A percentile compares a stretch with the other conserved stretches of the same genome.
Evolutionary conservation across 148 eudicot genomes (phyloP).

Genomic region (Persicaria maculosa): DNA sequence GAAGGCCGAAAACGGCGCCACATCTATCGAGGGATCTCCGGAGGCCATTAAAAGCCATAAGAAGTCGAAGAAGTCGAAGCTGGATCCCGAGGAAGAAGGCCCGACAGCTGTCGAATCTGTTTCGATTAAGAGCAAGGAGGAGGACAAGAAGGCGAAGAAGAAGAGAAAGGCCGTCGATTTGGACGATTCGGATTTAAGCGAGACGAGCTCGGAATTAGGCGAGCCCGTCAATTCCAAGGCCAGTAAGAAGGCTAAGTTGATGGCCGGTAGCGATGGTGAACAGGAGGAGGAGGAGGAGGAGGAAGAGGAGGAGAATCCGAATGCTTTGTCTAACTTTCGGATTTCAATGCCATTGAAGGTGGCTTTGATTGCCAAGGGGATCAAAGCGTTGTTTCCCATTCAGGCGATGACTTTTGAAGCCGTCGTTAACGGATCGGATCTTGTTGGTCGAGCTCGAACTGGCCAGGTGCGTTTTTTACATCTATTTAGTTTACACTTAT

Average conservation of each 20-base stretch:
- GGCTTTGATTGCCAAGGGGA: conserved; percentile 55
- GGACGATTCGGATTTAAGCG: conserved; percentile 29
- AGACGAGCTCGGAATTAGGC: conserved; percentile 36
- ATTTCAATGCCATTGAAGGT: conserved; percentile 62
- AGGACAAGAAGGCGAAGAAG: conserved; percentile 35
- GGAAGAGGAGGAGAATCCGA: conserved; percentile 36
- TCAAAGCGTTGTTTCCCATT: conserved; percentile 72
- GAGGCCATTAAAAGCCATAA: conserved; percentile 20
- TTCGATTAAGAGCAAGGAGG: conserved; percentile 24
- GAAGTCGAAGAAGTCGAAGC: conserved; percentile 24
- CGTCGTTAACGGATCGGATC: conserved; percentile 66
- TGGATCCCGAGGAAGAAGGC: conserved; percentile 7
- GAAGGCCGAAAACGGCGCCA: conserved; percentile 12
- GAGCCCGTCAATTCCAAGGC: conserved; percentile 37
- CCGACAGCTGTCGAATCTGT: conserved; percentile 18
- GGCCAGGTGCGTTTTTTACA: conserved; percentile 58
- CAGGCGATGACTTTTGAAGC: conserved; percentile 78
- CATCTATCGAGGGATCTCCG: background rate
- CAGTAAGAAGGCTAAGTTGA: conserved; percentile 10
- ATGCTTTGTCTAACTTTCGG: conserved; percentile 56
- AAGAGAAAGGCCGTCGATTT: conserved; percentile 39
- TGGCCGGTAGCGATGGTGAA: conserved; percentile 2
- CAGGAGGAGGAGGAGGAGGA: conserved; percentile 23
- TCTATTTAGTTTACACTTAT: background rate
- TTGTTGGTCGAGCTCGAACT: conserved; percentile 87